These are phyloP conservation scores for Persicaria maculosa DNA, from an alignment of 148 eudicot species.

Conservation along the genomic window DNA sequence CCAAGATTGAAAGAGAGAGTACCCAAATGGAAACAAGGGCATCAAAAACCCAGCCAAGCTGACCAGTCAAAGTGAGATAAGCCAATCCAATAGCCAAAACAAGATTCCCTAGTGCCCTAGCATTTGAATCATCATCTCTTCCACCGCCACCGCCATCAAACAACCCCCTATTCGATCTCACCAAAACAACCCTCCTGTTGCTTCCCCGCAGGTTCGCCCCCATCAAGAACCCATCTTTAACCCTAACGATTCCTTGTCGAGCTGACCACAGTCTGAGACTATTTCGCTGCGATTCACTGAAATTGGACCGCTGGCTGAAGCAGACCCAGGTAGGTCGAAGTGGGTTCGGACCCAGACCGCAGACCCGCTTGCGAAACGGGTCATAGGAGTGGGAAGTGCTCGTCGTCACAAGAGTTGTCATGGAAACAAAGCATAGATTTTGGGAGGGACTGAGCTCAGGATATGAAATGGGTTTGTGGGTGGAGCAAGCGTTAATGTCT, in stretches of 20 bases:
- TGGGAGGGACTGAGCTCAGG: neutral
- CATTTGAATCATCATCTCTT: slow-evolving; percentile 31
- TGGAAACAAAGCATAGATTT: neutral
- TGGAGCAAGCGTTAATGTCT: neutral
- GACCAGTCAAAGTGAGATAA: slow-evolving; percentile 78
- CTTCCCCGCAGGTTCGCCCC: slow-evolving; percentile 19
- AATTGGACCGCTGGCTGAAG: neutral
- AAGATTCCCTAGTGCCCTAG: slow-evolving; percentile 65
- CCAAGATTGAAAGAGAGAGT: slow-evolving; percentile 18
- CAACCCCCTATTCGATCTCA: slow-evolving; percentile 40
- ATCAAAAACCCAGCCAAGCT: slow-evolving; percentile 93
- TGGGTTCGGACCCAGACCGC: neutral
- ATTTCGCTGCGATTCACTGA: neutral
- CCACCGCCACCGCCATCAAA: slow-evolving; percentile 56
- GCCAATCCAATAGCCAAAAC: slow-evolving; percentile 72
- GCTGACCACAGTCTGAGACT: neutral
- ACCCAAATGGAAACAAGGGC: slow-evolving; percentile 90
- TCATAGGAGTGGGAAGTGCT: neutral
- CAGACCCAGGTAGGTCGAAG: slow-evolving; percentile 5
- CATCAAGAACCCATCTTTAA: slow-evolving; percentile 24
- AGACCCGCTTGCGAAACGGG: slow-evolving; percentile 6
- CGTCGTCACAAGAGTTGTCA: slow-evolving; percentile 7
- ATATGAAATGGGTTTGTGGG: neutral
- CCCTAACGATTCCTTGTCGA: neutral
- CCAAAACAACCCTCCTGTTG: slow-evolving; percentile 50